These are phyloP conservation scores for Kurtzmaniella quercitrusa DNA, from an alignment of 1,139 yeast species.

Conservation along the genomic window DNA sequence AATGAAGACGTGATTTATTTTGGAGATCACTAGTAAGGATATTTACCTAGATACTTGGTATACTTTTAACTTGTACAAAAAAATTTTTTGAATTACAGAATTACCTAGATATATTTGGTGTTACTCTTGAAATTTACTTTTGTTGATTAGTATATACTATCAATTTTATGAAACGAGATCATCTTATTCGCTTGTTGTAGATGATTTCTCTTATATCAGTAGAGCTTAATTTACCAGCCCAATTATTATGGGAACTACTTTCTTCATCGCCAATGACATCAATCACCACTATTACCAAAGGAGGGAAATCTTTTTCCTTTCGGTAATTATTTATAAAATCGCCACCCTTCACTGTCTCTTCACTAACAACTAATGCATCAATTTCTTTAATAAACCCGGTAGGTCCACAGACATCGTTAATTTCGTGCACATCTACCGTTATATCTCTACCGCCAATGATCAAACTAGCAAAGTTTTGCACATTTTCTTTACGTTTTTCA, in stretches of 20 bases:
- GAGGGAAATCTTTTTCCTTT: constrained; percentile 47
- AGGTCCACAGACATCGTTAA: constrained; percentile 91
- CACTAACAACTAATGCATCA: constrained; percentile 74
- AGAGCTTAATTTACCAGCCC: constrained; percentile 79
- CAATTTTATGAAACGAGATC: not conserved
- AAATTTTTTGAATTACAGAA: no score
- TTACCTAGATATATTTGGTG: no score
- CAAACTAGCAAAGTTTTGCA: constrained; percentile 42
- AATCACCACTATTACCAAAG: constrained; percentile 55
- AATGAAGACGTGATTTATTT: constrained; percentile 5
- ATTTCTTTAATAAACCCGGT: constrained; percentile 76
- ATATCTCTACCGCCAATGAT: constrained; percentile 18
- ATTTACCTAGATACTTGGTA: no score
- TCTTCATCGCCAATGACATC: constrained; percentile 63
- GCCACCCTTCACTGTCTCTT: constrained; percentile 79
- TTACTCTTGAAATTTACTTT: not conserved
- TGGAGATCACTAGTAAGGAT: no score
- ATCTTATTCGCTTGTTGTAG: constrained; percentile 8
- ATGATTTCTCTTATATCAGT: constrained; percentile 46
- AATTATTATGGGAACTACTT: constrained; percentile 40
- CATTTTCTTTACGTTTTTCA: constrained; percentile 44
- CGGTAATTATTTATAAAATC: constrained; percentile 64
- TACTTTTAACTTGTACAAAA: no score
- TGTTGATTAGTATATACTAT: not conserved
- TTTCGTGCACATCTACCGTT: constrained; percentile 37